phyloP scores from a whole-genome alignment of 345 rosid genomes.

The Mallotus nudiflorus region DNA sequence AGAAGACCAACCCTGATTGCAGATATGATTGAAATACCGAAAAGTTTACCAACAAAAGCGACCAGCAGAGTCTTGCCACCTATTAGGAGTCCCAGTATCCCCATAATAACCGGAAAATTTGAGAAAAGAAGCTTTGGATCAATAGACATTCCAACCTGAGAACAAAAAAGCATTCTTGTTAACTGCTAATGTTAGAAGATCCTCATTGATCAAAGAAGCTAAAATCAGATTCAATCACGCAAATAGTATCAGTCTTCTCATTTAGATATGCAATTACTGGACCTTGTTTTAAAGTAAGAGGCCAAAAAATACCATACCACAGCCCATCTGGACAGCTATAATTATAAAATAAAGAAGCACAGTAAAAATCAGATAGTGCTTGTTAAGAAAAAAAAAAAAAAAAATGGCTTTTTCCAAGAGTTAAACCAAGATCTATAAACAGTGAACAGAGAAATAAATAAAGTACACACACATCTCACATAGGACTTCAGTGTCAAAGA shows the following conservation, averaged over 20 bases:
- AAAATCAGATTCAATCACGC: constrained; percentile 21
- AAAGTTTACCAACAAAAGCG: constrained; percentile 68
- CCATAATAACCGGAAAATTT: constrained; percentile 79
- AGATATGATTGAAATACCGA: constrained; percentile 86
- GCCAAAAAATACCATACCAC: background rate
- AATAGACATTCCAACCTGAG: constrained; percentile 99
- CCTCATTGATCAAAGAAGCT: constrained; percentile 15
- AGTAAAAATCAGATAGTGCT: background rate
- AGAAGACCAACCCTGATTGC: constrained; percentile 90
- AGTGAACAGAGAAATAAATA: background rate
- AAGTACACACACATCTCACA: constrained; percentile 1
- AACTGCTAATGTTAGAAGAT: constrained; percentile 23
- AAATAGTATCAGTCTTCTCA: background rate
- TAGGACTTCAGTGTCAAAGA: constrained; percentile 11
- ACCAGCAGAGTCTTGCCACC: constrained; percentile 84
- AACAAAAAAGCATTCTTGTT: constrained; percentile 29
- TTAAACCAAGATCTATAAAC: background rate
- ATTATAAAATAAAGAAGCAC: background rate
- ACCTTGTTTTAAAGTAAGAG: background rate
- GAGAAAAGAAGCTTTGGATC: constrained; percentile 94
- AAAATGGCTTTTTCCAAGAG: background rate
- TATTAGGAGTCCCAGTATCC: constrained; percentile 76
- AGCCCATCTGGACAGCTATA: background rate
- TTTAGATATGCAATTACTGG: background rate
- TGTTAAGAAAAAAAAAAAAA: background rate